Evolutionary conservation across 1,284 basidiomycete genomes (phyloP).

Genomic region (Boletus nobilissimus): DNA sequence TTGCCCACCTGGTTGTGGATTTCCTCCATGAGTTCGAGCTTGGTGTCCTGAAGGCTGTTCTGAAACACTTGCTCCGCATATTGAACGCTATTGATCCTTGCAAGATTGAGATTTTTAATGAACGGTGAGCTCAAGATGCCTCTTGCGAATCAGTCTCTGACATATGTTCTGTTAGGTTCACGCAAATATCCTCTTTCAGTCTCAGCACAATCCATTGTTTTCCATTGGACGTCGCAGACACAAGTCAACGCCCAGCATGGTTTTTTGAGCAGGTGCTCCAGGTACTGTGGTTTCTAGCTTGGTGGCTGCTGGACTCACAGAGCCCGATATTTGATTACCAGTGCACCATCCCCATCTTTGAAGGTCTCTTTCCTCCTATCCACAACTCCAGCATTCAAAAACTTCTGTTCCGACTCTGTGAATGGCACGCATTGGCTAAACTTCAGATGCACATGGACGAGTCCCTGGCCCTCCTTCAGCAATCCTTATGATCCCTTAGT

Average conservation of each 20-base stretch:
- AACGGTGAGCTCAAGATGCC: not conserved
- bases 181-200: not conserved
- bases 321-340: not conserved
- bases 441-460: not conserved
- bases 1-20: no score
- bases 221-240: not conserved
- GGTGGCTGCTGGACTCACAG: not conserved
- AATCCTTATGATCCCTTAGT: not conserved
- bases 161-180: no score
- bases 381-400: not conserved
- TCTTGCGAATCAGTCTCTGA: not conserved
- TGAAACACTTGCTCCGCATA: not conserved
- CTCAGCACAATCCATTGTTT: conserved; percentile 8
- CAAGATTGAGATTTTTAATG: conserved; percentile 5
- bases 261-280: conserved; percentile 4
- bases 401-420: conserved; percentile 10
- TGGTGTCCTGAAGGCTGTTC: no score
- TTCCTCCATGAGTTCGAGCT: no score
- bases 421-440: conserved; percentile 22
- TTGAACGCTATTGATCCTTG: conserved; percentile 9
- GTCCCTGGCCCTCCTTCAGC: conserved; percentile 8
- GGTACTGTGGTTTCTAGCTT: not conserved
- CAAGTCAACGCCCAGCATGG: not conserved
- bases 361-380: conserved; percentile 9
- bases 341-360: conserved; percentile 9